Percentiles rank a stretch among this genome's conserved stretches.
phyloP scores from a whole-genome alignment of 768 basidiomycete genomes.

The Strobilomyces dryophilus region DNA sequence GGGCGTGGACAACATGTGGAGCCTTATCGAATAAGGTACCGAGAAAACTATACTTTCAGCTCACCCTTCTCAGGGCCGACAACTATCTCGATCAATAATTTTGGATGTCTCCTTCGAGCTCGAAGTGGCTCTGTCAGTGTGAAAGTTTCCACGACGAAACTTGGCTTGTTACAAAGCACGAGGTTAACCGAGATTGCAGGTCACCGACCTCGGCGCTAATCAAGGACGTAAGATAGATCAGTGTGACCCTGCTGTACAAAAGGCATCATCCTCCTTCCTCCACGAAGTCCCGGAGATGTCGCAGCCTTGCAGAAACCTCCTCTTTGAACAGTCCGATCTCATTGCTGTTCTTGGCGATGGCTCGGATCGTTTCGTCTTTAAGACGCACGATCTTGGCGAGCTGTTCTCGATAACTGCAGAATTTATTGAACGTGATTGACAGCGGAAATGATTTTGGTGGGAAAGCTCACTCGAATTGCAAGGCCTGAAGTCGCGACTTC shows the following conservation, averaged over 20 bases:
- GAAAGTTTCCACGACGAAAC: constrained; percentile 1
- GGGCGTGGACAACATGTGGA: neutral
- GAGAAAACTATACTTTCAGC: neutral
- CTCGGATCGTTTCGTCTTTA: constrained; percentile 75
- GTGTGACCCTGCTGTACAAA: neutral
- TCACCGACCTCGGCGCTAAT: neutral
- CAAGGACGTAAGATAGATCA: neutral
- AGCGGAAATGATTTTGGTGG: neutral
- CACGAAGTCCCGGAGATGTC: constrained; percentile 64
- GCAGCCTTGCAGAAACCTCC: constrained; percentile 67
- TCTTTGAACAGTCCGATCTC: constrained; percentile 82
- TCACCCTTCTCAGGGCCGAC: neutral
- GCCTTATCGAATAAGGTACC: neutral
- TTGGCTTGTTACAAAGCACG: neutral
- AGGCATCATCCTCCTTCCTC: constrained; percentile 41
- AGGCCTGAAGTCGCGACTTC: constrained; percentile 68
- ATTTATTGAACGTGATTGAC: constrained; percentile 1
- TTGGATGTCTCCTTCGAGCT: neutral
- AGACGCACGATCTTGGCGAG: constrained; percentile 69
- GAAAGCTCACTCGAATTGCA: constrained; percentile 67
- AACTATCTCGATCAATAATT: neutral
- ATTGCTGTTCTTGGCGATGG: constrained; percentile 79
- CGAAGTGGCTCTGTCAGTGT: neutral
- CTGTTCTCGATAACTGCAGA: constrained; percentile 69
- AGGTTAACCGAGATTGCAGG: neutral